A percentile compares a stretch with the other conserved stretches of the same genome.
Evolutionary conservation across 2,329 filamentous ascomycete genomes (phyloP).

Genomic region (Pseudogymnoascus sp.): DNA sequence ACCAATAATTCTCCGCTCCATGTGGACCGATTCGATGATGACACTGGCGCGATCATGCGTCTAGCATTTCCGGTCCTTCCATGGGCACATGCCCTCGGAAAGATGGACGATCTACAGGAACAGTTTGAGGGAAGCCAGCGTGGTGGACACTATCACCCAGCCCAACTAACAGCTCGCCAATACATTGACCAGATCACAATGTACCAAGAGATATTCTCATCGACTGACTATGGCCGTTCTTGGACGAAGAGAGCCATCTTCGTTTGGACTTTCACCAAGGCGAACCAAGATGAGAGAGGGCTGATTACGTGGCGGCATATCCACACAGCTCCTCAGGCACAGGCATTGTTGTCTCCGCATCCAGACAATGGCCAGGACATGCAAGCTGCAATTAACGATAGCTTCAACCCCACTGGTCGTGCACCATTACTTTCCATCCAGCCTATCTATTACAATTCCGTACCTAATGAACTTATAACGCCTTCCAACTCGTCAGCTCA

Average conservation of each 20-base stretch:
- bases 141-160: conserved; percentile 32
- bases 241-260: conserved; percentile 53
- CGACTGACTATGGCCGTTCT: conserved; percentile 34
- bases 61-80: conserved; percentile 23
- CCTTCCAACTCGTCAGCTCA: background rate
- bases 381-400: background rate
- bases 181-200: conserved; percentile 54
- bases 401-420: background rate
- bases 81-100: conserved; percentile 25
- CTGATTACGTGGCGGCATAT: conserved; percentile 55
- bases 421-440: background rate
- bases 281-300: conserved; percentile 40
- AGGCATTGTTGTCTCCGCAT: conserved; percentile 24
- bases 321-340: conserved; percentile 18
- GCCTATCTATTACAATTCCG: background rate
- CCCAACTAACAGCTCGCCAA: conserved; percentile 38
- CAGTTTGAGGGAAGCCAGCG: conserved; percentile 36
- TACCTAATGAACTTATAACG: background rate
- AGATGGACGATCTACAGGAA: conserved; percentile 19
- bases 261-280: conserved; percentile 54
- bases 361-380: conserved; percentile 9
- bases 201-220: conserved; percentile 58
- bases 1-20: conserved; percentile 11
- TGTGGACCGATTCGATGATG: conserved; percentile 11
- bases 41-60: conserved; percentile 18